phyloP scores from a whole-genome alignment of 2,329 filamentous ascomycete species.

The Xylariaceae sp. region DNA sequence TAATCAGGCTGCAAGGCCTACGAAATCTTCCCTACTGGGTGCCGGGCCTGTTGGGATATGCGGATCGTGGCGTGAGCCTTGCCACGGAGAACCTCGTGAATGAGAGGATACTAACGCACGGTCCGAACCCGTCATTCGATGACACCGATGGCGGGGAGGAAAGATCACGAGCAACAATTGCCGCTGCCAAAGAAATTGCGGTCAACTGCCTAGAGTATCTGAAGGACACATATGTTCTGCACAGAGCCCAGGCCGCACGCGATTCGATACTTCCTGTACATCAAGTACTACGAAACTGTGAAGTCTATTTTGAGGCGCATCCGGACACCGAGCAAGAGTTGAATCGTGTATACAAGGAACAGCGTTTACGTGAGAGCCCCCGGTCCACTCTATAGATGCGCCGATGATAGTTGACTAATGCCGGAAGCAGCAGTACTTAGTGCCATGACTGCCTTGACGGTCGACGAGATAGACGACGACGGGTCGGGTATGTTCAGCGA shows the following conservation, averaged over 20 bases:
- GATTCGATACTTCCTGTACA: slow-evolving; percentile 41
- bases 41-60: slow-evolving; percentile 46
- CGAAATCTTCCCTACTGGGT: slow-evolving; percentile 44
- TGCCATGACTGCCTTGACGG: slow-evolving; percentile 50
- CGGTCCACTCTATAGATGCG: neutral
- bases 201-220: slow-evolving; percentile 44
- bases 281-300: slow-evolving; percentile 40
- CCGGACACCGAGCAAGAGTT: slow-evolving; percentile 33
- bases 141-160: slow-evolving; percentile 30
- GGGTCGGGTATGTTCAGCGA: slow-evolving; percentile 53
- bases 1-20: slow-evolving; percentile 29
- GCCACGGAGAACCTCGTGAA: slow-evolving; percentile 43
- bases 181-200: slow-evolving; percentile 39
- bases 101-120: slow-evolving; percentile 39
- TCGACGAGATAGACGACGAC: slow-evolving; percentile 57
- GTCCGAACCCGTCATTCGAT: slow-evolving; percentile 25
- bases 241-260: slow-evolving; percentile 38
- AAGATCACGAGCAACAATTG: slow-evolving; percentile 30
- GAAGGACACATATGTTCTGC: slow-evolving; percentile 42
- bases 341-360: slow-evolving; percentile 30
- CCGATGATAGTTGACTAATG: slow-evolving; percentile 10
- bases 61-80: slow-evolving; percentile 39
- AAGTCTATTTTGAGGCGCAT: slow-evolving; percentile 35
- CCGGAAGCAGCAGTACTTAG: slow-evolving; percentile 37
- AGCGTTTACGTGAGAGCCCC: slow-evolving; percentile 34